phyloP scores from a whole-genome alignment of 2,329 filamentous ascomycete genomes.

The Arthroderma sp. region DNA sequence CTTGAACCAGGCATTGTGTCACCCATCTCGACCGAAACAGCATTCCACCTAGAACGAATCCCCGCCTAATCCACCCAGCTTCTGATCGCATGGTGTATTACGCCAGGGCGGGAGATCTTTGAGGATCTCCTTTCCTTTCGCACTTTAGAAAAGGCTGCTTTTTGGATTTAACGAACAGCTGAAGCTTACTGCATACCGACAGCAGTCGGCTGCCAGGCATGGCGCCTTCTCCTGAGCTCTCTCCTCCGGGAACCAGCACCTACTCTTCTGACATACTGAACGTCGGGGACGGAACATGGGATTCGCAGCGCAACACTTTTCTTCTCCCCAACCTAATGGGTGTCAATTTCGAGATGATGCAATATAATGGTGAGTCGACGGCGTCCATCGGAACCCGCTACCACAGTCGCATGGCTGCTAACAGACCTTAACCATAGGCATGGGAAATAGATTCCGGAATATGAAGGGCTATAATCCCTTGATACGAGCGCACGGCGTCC shows the following conservation, averaged over 20 bases:
- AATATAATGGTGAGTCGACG: slow-evolving; percentile 47
- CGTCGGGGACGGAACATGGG: slow-evolving; percentile 56
- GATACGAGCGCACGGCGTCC: slow-evolving; percentile 46
- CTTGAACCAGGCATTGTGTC: neutral
- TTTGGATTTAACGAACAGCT: slow-evolving; percentile 9
- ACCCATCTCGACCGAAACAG: neutral
- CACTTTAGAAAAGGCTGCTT: no score
- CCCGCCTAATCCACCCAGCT: neutral
- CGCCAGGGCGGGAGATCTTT: slow-evolving; percentile 29
- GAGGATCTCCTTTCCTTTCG: slow-evolving; percentile 29
- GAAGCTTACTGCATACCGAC: neutral
- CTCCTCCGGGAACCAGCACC: slow-evolving; percentile 46
- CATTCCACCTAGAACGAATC: neutral
- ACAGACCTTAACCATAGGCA: slow-evolving; percentile 34
- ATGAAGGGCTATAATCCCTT: slow-evolving; percentile 46
- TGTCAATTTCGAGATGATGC: slow-evolving; percentile 53
- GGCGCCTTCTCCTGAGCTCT: slow-evolving; percentile 31
- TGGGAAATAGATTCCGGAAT: slow-evolving; percentile 52
- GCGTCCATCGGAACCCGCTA: neutral
- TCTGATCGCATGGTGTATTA: slow-evolving; percentile 30
- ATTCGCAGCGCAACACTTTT: slow-evolving; percentile 48
- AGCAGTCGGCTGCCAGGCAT: slow-evolving; percentile 12
- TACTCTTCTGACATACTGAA: slow-evolving; percentile 49
- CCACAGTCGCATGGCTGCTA: neutral
- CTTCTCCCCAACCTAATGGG: slow-evolving; percentile 52